phyloP scores from a whole-genome alignment of 1,284 basidiomycete genomes.

The Tetrapyrgos nigripes region DNA sequence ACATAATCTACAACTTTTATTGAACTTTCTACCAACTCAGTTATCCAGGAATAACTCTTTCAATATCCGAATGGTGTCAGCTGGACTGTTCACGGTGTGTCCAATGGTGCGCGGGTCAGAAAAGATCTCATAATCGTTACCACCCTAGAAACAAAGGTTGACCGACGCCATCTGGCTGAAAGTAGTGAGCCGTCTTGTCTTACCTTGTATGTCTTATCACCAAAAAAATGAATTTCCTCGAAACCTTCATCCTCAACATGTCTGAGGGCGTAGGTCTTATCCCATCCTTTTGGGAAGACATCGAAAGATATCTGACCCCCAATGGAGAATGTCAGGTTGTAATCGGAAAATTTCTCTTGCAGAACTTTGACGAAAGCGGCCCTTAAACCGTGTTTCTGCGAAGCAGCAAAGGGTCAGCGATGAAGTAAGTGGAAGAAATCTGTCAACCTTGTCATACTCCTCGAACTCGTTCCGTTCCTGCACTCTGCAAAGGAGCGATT shows the following conservation, averaged over 20 bases:
- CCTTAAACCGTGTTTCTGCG: conserved; percentile 71
- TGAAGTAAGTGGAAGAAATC: conserved; percentile 8
- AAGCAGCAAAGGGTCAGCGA: neutral
- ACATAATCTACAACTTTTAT: neutral
- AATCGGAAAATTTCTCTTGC: conserved; percentile 84
- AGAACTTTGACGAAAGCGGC: conserved; percentile 81
- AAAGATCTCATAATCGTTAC: conserved; percentile 97
- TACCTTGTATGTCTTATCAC: conserved; percentile 90
- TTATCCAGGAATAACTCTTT: conserved; percentile 68
- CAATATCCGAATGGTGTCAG: conserved; percentile 78
- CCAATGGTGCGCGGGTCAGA: conserved; percentile 85
- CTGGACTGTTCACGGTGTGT: conserved; percentile 81
- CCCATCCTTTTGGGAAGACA: conserved; percentile 94
- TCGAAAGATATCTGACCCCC: conserved; percentile 98
- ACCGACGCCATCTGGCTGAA: neutral
- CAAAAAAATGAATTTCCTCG: conserved; percentile 97
- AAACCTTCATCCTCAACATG: conserved; percentile 88
- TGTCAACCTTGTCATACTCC: conserved; percentile 77
- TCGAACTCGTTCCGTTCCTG: conserved; percentile 86
- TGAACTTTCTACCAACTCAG: neutral
- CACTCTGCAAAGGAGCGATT: conserved; percentile 48
- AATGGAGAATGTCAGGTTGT: conserved; percentile 91
- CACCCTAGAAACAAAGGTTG: conserved; percentile 61
- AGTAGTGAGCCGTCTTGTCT: conserved; percentile 31
- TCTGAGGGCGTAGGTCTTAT: conserved; percentile 92